Base-by-base conservation (phyloP, 208 protist species). In the Leishmania gerbilli region DNA sequence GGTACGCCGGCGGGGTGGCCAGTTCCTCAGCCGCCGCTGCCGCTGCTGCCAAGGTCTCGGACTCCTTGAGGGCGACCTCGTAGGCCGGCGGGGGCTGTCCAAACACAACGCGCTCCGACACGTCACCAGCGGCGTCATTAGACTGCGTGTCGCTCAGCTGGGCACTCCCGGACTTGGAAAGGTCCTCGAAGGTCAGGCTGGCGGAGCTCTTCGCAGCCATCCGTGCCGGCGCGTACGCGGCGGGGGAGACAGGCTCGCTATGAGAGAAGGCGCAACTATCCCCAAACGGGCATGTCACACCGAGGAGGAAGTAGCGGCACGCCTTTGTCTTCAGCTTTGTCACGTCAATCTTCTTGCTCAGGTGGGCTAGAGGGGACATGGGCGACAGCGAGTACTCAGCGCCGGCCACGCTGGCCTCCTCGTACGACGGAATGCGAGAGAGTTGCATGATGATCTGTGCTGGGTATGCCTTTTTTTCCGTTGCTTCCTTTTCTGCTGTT, bases 241-340 rank as follows among this genome's bases (percentile, higher is more conserved):
- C 72, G 24, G 82, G 82, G 9, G 79, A 68, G 27, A 87, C 88
- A 8, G 86, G 76, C 56, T 92, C 89, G 45, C 90, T 93, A 85
- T 98, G 95, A 9, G 93, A 95, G 79, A 98, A 98, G 77, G 93
- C 95, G 80, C 95, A 98, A 74, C 84, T 86, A 42, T 95, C 89
- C 31, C 91, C 93, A 75, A 96, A 98, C 5, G 91, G 90, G 87
- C 95, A 98, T 45, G 79, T 77, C 17, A 89, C 34, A 37, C 93
- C 91, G 64, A 89, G 80, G 21, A 88, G 51, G 80, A 87, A 98
- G 90, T 97, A 93, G 87, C 93, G 91, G 90, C 95, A 98, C 85
- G 92, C 80, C 83, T 95, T 95, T 40, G 94, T 97, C 83, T 95
- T 94, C 82, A 90, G 94, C 88, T 98, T 98, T 79, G 81, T 88